Conservation (phyloP, 441 rosid genomes). For the Adansonia madagascariensis region DNA sequence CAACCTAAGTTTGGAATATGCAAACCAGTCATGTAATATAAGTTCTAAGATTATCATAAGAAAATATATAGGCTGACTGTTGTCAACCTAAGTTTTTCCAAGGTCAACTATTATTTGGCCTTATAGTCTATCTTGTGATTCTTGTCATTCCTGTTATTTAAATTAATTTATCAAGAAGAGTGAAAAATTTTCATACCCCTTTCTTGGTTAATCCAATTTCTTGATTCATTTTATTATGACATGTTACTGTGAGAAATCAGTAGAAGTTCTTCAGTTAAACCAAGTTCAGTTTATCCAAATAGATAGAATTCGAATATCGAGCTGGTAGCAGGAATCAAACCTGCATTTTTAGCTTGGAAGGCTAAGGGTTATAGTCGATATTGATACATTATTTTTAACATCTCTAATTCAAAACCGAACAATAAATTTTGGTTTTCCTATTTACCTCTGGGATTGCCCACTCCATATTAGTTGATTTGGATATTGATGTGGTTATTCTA, state of each 20-base stretch:
- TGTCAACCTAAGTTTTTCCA: not conserved
- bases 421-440: not conserved
- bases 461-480: not conserved
- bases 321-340: too few relatives aligned
- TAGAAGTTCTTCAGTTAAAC: not conserved
- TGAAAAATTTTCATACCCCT: not conserved
- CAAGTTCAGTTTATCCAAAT: not conserved
- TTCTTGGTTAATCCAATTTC: not conserved
- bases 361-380: too few relatives aligned
- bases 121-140: not conserved
- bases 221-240: not conserved
- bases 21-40: not conserved
- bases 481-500: not conserved
- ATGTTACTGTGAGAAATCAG: not conserved
- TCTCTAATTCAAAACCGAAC: too few relatives aligned
- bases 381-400: too few relatives aligned
- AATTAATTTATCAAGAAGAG: not conserved
- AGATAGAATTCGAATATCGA: too few relatives aligned
- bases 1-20: not conserved
- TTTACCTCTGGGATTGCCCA: not conserved
- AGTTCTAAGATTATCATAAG: not conserved
- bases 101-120: not conserved
- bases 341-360: too few relatives aligned
- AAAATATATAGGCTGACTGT: not conserved
- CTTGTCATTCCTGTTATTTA: not conserved